Conservation (phyloP, 495 filamentous ascomycete species). For the Aspergillus homomorphus region DNA sequence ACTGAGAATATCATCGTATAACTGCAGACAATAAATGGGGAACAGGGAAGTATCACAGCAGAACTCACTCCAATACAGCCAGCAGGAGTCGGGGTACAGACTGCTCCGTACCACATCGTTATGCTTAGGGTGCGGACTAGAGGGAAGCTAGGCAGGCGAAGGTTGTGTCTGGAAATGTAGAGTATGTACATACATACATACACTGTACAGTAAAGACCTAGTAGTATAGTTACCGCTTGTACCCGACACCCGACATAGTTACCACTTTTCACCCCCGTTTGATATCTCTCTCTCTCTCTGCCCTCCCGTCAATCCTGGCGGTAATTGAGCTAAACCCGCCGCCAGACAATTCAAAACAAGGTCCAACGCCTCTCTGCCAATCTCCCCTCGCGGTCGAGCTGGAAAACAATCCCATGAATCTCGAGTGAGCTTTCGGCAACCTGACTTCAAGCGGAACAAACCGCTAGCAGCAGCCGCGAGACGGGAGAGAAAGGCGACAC, state of each 20-base stretch:
- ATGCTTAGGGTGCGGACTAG: neutral
- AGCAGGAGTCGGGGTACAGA: conserved; percentile 1
- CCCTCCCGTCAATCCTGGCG: conserved; percentile 2
- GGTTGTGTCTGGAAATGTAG: too few relatives aligned
- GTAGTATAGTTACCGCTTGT: too few relatives aligned
- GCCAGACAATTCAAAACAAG: neutral
- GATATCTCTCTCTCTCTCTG: too few relatives aligned
- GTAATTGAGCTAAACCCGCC: too few relatives aligned
- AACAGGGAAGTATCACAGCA: neutral
- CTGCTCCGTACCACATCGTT: neutral
- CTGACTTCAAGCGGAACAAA: neutral
- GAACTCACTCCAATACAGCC: neutral
- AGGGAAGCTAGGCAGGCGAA: neutral
- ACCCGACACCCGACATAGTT: too few relatives aligned
- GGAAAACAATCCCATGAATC: neutral
- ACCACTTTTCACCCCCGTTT: too few relatives aligned
- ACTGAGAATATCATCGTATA: neutral
- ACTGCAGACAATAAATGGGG: neutral
- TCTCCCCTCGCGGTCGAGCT: neutral
- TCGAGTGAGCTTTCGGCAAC: neutral
- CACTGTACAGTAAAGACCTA: too few relatives aligned
- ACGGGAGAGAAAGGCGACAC: neutral
- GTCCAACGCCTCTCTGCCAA: neutral
- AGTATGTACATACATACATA: too few relatives aligned
- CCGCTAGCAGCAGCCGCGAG: neutral